Percentiles rank a stretch among this genome's conserved stretches.
phyloP scores from a whole-genome alignment of 73 alveolate genomes.

The Uronychia binucleata region DNA sequence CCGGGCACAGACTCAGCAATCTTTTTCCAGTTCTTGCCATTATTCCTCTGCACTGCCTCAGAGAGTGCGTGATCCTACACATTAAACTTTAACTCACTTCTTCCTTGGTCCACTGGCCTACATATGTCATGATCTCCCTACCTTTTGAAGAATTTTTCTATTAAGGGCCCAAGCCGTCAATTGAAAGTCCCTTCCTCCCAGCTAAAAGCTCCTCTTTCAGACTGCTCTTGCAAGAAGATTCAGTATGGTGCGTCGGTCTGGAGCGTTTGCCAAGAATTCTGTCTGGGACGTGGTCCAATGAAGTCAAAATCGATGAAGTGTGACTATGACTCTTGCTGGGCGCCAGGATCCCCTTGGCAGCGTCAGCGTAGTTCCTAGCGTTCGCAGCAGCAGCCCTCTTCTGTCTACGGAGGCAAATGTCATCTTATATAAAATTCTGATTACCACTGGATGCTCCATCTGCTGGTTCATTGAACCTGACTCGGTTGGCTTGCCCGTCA shows the following conservation, averaged over 20 bases:
- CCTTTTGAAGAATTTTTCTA: neutral
- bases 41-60: constrained; percentile 53
- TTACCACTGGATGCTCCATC: no score
- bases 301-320: neutral
- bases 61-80: constrained; percentile 50
- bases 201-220: neutral
- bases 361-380: neutral
- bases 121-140: neutral
- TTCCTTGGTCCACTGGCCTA: constrained; percentile 62
- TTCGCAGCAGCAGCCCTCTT: neutral
- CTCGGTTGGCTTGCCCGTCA: no score
- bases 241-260: no score
- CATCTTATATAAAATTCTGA: no score
- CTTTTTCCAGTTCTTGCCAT: constrained; percentile 74
- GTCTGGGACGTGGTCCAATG: neutral
- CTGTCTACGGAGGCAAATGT: no score
- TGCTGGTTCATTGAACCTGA: no score
- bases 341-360: neutral
- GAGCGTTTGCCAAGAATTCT: neutral
- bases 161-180: constrained; percentile 72
- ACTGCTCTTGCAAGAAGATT: no score
- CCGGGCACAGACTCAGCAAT: constrained; percentile 75
- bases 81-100: constrained; percentile 44
- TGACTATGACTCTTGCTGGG: neutral
- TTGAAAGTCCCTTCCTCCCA: no score